Evolutionary conservation across 176 grass and related monocot species (phyloP).

Genomic region (Musa acuminata): DNA sequence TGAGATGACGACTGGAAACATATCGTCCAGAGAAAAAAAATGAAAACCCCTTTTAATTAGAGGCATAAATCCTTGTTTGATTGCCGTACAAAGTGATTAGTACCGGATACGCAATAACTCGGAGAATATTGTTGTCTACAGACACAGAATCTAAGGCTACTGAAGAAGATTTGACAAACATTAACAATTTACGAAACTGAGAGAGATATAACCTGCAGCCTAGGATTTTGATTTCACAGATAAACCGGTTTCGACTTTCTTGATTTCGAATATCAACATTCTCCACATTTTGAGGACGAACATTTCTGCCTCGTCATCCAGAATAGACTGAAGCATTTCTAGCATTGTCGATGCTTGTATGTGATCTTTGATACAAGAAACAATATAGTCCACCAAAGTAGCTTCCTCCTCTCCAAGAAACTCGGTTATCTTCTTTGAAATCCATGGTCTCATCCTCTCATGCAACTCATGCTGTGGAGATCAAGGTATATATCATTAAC

Average conservation of each 20-base stretch:
- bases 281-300: conserved; percentile 99
- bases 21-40: too few species aligned
- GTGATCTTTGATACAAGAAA: conserved; percentile 91
- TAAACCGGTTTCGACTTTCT: conserved; percentile 81
- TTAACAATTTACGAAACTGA: conserved; percentile 12
- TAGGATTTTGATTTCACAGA: conserved; percentile 37
- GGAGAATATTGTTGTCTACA: neutral
- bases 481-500: conserved; percentile 7
- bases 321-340: conserved; percentile 80
- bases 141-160: neutral
- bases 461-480: conserved; percentile 66
- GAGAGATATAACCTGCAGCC: conserved; percentile 18
- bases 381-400: conserved; percentile 95
- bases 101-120: neutral
- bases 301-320: conserved; percentile 95
- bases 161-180: neutral
- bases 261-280: conserved; percentile 99
- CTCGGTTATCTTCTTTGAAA: conserved; percentile 94
- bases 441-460: conserved; percentile 96
- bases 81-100: neutral
- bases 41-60: neutral
- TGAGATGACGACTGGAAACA: neutral
- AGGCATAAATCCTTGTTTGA: neutral
- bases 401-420: conserved; percentile 97
- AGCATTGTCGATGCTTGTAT: conserved; percentile 83